A percentile compares a stretch with the other conserved stretches of the same genome.
These are phyloP conservation scores for Penicillium fimorum DNA, from an alignment of 495 filamentous ascomycete genomes.

Conservation along the genomic window DNA sequence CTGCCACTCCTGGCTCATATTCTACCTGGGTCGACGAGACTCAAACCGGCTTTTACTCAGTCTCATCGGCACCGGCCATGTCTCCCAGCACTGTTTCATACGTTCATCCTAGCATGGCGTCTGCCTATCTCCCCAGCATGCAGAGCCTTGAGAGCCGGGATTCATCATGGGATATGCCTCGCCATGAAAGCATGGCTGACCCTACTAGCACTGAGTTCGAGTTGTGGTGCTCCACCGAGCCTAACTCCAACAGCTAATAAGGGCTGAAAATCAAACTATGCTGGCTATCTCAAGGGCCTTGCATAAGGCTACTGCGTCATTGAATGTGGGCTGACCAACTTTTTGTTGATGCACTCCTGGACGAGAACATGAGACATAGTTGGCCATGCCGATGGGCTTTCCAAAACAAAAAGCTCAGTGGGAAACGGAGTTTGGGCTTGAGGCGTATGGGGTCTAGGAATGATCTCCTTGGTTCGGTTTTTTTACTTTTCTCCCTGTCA, in stretches of 20 bases:
- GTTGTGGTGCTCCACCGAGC: constrained; percentile 8
- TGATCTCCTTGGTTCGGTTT: neutral
- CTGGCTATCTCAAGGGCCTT: neutral
- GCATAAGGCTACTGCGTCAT: neutral
- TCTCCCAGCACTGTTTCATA: constrained; percentile 14
- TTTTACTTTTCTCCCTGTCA: neutral
- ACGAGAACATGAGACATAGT: neutral
- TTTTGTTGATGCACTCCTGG: constrained; percentile 4
- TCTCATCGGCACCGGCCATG: constrained; percentile 1
- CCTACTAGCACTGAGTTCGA: constrained; percentile 9
- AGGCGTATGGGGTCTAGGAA: neutral
- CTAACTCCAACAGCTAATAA: neutral
- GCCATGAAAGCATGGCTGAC: neutral
- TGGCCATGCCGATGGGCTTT: constrained; percentile 18
- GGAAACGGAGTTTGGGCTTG: constrained; percentile 4
- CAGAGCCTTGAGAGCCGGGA: constrained; percentile 11
- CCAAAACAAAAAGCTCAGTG: constrained; percentile 10
- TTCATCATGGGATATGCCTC: constrained; percentile 12
- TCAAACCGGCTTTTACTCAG: neutral
- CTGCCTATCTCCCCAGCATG: constrained; percentile 8
- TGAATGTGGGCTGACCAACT: constrained; percentile 10
- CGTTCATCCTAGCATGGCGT: neutral
- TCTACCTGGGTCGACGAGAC: constrained; percentile 9
- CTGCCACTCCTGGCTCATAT: constrained; percentile 9
- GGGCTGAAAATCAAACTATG: neutral